Conservation (phyloP, 176 grass and related monocot species). For the Bonia amplexicaulis region DNA sequence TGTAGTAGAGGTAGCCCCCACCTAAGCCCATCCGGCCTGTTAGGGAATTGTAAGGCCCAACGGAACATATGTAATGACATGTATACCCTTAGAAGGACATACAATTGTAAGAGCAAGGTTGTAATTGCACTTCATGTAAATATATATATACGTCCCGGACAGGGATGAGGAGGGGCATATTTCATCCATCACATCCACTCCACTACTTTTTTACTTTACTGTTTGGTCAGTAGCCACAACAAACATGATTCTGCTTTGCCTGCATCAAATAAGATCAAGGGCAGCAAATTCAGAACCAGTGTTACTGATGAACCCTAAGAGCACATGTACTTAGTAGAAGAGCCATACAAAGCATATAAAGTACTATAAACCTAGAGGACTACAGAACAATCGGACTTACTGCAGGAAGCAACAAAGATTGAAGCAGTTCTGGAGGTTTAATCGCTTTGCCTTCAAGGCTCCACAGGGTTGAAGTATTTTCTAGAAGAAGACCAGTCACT, state of each 20-base stretch:
- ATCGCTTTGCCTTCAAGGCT: slow-evolving; percentile 62
- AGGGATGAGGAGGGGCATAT: too few species aligned
- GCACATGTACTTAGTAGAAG: background rate
- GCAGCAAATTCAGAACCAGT: slow-evolving; percentile 1
- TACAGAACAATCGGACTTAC: slow-evolving; percentile 44
- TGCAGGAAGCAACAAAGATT: slow-evolving; percentile 83
- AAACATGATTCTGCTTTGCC: slow-evolving; percentile 77
- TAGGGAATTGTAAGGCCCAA: too few species aligned
- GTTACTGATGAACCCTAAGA: background rate
- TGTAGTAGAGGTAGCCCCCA: too few species aligned
- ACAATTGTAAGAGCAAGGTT: too few species aligned
- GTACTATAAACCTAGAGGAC: background rate
- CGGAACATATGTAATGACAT: too few species aligned
- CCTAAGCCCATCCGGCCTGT: too few species aligned
- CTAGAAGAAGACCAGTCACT: slow-evolving; percentile 77
- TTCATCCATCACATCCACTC: too few species aligned
- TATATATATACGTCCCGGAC: too few species aligned
- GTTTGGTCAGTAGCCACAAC: too few species aligned
- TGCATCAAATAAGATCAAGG: slow-evolving; percentile 37
- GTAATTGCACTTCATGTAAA: too few species aligned
- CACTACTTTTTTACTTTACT: too few species aligned
- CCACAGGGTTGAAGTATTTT: slow-evolving; percentile 57
- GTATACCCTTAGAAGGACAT: too few species aligned
- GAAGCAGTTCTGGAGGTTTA: slow-evolving; percentile 61
- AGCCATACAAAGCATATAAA: slow-evolving; percentile 2